These are phyloP conservation scores for Hyaloperonospora arabidopsidis DNA, from an alignment of 352 stramenopile genomes.

Conservation along the genomic window DNA sequence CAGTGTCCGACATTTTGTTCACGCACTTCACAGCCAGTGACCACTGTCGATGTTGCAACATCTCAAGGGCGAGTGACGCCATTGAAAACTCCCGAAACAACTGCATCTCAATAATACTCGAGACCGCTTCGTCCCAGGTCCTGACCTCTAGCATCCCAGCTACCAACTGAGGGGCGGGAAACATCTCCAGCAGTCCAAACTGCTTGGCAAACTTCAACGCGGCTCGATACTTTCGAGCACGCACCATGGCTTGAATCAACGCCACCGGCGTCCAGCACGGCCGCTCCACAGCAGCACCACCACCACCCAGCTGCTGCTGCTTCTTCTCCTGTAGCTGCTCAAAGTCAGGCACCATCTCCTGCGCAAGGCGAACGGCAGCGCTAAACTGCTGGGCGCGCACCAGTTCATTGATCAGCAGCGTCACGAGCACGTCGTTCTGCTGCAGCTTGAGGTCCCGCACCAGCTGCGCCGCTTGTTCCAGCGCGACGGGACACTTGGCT, in stretches of 20 bases:
- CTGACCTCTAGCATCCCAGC: constrained; percentile 61
- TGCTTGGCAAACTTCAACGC: constrained; percentile 78
- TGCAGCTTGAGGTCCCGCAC: constrained; percentile 72
- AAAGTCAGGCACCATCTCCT: constrained; percentile 77
- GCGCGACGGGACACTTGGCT: constrained; percentile 27
- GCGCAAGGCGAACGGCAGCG: constrained; percentile 57
- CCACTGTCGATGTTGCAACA: constrained; percentile 70
- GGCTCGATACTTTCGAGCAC: constrained; percentile 56
- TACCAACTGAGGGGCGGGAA: constrained; percentile 55
- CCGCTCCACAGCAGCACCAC: constrained; percentile 9
- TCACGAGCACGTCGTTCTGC: constrained; percentile 67
- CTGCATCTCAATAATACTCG: constrained; percentile 66
- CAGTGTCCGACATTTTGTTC: constrained; percentile 53
- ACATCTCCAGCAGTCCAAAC: constrained; percentile 65
- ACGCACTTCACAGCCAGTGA: constrained; percentile 68
- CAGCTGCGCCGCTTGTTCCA: constrained; percentile 58
- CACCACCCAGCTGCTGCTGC: too few relatives aligned
- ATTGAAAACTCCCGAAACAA: constrained; percentile 65
- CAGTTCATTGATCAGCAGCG: constrained; percentile 74
- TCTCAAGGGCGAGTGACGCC: constrained; percentile 49
- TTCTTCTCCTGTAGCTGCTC: constrained; percentile 26
- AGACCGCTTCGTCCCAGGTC: constrained; percentile 62
- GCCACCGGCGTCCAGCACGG: constrained; percentile 68
- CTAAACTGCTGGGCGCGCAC: constrained; percentile 60
- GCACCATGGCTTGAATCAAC: constrained; percentile 80